A percentile compares a stretch with the other conserved stretches of the same genome.
These are phyloP conservation scores for Plasmodium knowlesi DNA, from an alignment of 169 alveolate species.

Conservation along the genomic window DNA sequence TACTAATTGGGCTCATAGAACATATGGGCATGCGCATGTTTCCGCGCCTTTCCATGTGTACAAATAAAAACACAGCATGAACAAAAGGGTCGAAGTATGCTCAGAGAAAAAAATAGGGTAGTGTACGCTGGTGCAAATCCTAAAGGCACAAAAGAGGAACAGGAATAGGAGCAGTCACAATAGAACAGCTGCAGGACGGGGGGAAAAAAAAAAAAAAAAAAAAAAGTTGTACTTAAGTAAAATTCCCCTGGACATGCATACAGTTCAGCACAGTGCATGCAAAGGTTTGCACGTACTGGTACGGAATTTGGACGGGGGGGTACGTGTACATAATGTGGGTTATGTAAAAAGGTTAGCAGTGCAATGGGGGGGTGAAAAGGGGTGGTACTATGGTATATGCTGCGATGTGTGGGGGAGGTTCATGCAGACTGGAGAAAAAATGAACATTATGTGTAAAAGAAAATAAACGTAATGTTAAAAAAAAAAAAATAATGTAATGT, in stretches of 20 bases:
- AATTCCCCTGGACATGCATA: neutral
- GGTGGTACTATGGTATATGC: neutral
- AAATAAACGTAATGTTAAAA: too few relatives aligned
- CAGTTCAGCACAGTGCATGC: neutral
- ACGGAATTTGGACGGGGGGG: neutral
- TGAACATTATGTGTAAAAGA: neutral
- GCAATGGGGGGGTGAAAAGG: neutral
- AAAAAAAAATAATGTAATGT: neutral
- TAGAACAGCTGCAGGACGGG: neutral
- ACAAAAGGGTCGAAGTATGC: neutral
- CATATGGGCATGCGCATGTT: neutral
- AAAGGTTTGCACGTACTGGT: neutral
- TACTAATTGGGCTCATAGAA: neutral
- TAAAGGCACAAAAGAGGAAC: neutral
- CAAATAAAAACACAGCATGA: neutral
- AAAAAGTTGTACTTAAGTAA: neutral
- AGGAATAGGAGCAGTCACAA: neutral
- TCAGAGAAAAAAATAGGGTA: neutral
- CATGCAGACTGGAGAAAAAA: neutral
- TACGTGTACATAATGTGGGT: neutral
- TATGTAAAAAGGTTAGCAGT: neutral
- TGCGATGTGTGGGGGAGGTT: neutral
- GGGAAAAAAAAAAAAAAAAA: neutral
- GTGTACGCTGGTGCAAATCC: neutral
- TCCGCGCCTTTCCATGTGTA: neutral